Evolutionary conservation across 306 rosid genomes (phyloP).

Genomic region (Fragaria iinumae): DNA sequence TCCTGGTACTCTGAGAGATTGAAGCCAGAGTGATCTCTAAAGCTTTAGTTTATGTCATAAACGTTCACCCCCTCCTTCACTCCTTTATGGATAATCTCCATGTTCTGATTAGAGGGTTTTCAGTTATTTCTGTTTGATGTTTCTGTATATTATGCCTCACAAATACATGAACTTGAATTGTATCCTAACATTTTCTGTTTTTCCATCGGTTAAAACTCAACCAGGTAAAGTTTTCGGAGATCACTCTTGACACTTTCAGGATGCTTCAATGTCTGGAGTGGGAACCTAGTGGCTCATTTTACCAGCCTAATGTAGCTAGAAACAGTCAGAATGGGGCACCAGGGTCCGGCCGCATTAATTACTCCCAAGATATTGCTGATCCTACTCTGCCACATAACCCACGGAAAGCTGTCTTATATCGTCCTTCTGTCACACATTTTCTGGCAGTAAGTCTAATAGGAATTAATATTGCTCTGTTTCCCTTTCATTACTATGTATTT

Average conservation of each 20-base stretch:
- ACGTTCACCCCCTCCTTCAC: not conserved
- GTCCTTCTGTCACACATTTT: slow-evolving; percentile 82
- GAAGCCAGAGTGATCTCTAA: not conserved
- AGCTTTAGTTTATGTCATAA: not conserved
- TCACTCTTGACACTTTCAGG: slow-evolving; percentile 89
- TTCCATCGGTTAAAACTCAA: slow-evolving; percentile 24
- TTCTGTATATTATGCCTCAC: not conserved
- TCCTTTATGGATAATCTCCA: not conserved
- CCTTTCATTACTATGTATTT: not conserved
- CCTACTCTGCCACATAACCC: slow-evolving; percentile 93
- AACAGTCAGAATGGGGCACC: slow-evolving; percentile 64
- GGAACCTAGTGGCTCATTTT: slow-evolving; percentile 95
- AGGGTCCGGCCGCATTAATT: slow-evolving; percentile 58
- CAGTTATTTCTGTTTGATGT: not conserved
- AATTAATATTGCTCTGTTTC: not conserved
- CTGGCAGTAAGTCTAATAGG: slow-evolving; percentile 71
- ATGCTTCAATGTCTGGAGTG: slow-evolving; percentile 98
- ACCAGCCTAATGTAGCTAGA: slow-evolving; percentile 56
- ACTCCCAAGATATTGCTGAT: slow-evolving; percentile 77
- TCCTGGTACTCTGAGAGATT: not conserved
- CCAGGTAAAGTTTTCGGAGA: slow-evolving; percentile 92
- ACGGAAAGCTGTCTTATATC: slow-evolving; percentile 76
- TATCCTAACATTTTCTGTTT: slow-evolving; percentile 22
- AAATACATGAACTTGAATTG: slow-evolving; percentile 5
- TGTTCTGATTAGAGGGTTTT: slow-evolving; percentile 2